Evolutionary conservation across 2,329 filamentous ascomycete species (phyloP).

Genomic region (Neofusicoccum laricinum): DNA sequence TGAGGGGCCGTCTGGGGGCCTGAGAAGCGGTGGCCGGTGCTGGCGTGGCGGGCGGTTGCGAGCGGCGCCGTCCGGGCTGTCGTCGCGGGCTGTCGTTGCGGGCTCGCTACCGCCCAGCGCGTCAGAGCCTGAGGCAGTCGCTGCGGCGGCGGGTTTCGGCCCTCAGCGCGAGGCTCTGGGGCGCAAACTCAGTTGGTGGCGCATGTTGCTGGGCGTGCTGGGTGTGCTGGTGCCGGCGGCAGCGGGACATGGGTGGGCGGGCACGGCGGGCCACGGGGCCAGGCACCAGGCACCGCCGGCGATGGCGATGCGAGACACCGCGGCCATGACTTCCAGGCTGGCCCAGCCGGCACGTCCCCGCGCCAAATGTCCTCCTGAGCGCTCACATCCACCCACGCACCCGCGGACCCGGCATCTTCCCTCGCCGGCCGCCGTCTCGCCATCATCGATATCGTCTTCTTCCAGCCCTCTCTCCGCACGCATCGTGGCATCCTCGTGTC

Average conservation of each 20-base stretch:
- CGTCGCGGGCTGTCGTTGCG: not conserved
- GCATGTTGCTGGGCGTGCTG: not conserved
- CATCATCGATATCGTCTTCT: not conserved
- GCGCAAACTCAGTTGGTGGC: not conserved
- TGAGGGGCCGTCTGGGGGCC: constrained; percentile 1
- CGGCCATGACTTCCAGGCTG: not conserved
- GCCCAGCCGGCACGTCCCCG: no score
- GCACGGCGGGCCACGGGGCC: not conserved
- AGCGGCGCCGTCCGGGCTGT: not conserved
- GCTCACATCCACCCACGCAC: no score
- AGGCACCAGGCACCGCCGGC: not conserved
- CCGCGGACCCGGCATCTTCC: not conserved
- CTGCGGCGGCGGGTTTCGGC: not conserved
- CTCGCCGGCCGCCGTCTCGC: not conserved
- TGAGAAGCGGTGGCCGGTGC: constrained; percentile 11
- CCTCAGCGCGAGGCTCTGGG: not conserved
- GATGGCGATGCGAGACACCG: not conserved
- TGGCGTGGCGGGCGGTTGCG: not conserved
- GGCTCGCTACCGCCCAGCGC: no score
- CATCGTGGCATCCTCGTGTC: not conserved
- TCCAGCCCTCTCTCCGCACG: not conserved
- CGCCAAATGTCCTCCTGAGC: no score
- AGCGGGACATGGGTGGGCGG: not conserved
- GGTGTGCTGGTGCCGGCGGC: not conserved
- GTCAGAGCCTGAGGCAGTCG: not conserved